Percentiles rank a stretch among this genome's conserved stretches.
These are phyloP conservation scores for Pseudogymnoascus sp. DNA, from an alignment of 2,329 filamentous ascomycete genomes.

Conservation along the genomic window DNA sequence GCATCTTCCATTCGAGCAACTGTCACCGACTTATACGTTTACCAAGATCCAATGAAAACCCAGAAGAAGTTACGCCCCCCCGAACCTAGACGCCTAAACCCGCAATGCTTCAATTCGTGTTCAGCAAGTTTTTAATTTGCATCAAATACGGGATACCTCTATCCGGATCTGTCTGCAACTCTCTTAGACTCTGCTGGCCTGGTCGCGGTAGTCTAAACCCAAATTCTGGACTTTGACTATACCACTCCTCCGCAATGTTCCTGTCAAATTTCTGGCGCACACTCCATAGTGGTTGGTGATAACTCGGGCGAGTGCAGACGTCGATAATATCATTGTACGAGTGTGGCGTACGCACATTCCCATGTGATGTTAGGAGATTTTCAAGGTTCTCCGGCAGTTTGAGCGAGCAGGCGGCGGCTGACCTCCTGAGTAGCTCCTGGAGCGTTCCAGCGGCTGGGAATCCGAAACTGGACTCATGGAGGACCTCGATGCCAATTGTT, in stretches of 20 bases:
- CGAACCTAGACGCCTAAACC: background rate
- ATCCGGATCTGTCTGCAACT: slow-evolving; percentile 18
- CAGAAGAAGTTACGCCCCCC: background rate
- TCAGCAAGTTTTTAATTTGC: slow-evolving; percentile 28
- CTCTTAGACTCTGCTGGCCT: slow-evolving; percentile 1
- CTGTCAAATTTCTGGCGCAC: slow-evolving; percentile 24
- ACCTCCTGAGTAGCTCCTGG: slow-evolving; percentile 25
- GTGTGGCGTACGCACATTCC: slow-evolving; percentile 7
- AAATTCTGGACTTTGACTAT: slow-evolving; percentile 15
- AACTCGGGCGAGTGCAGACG: slow-evolving; percentile 26
- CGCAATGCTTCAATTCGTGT: slow-evolving; percentile 18
- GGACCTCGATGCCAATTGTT: slow-evolving; percentile 22
- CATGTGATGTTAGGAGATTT: slow-evolving; percentile 13
- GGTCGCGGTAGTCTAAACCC: slow-evolving; percentile 14
- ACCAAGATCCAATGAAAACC: background rate
- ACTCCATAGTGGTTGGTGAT: slow-evolving; percentile 23
- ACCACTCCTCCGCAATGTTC: slow-evolving; percentile 26
- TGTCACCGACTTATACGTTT: background rate
- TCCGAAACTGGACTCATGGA: slow-evolving; percentile 23
- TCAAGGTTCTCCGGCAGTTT: slow-evolving; percentile 18
- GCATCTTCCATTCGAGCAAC: background rate
- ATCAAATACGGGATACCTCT: slow-evolving; percentile 24
- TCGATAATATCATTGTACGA: slow-evolving; percentile 25
- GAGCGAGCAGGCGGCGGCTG: slow-evolving; percentile 21
- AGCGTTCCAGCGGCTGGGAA: slow-evolving; percentile 27